These are phyloP conservation scores for Entomortierella parvispora DNA, from an alignment of 192 early-diverging fungal species.

Conservation along the genomic window DNA sequence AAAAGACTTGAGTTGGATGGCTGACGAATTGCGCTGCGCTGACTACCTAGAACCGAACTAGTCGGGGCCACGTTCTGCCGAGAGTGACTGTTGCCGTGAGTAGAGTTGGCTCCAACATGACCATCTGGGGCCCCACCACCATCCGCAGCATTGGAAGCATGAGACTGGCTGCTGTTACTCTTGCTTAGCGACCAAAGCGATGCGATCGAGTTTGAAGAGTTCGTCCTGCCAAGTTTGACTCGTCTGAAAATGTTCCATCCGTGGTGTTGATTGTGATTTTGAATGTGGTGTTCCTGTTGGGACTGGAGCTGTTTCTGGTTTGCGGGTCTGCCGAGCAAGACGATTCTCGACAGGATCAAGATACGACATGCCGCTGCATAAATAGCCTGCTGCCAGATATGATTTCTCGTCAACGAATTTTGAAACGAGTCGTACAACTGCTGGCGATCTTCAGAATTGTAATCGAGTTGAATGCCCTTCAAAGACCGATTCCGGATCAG, in stretches of 20 bases:
- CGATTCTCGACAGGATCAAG: constrained; percentile 40
- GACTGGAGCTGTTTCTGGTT: constrained; percentile 31
- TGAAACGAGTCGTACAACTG: constrained; percentile 52
- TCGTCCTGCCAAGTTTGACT: constrained; percentile 29
- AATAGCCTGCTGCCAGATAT: constrained; percentile 54
- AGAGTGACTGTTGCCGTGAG: constrained; percentile 26
- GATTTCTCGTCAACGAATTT: constrained; percentile 54
- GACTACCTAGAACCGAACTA: background rate
- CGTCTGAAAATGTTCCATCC: constrained; percentile 47
- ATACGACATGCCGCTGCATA: constrained; percentile 54
- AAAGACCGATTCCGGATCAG: constrained; percentile 50
- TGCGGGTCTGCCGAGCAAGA: constrained; percentile 45
- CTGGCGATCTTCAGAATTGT: constrained; percentile 59
- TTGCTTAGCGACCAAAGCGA: constrained; percentile 37
- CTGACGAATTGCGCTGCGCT: constrained; percentile 8
- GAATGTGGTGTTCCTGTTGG: constrained; percentile 39
- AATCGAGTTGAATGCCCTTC: constrained; percentile 57
- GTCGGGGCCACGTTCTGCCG: constrained; percentile 13
- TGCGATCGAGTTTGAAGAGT: constrained; percentile 40
- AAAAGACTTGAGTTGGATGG: constrained; percentile 25
- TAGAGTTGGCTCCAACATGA: constrained; percentile 24
- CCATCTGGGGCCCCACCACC: constrained; percentile 27
- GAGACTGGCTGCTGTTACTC: constrained; percentile 10
- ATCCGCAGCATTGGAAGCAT: constrained; percentile 36
- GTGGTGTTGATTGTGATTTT: constrained; percentile 21